Conservation (phyloP, 2,329 filamentous ascomycete genomes). For the Monosporascus sp. region DNA sequence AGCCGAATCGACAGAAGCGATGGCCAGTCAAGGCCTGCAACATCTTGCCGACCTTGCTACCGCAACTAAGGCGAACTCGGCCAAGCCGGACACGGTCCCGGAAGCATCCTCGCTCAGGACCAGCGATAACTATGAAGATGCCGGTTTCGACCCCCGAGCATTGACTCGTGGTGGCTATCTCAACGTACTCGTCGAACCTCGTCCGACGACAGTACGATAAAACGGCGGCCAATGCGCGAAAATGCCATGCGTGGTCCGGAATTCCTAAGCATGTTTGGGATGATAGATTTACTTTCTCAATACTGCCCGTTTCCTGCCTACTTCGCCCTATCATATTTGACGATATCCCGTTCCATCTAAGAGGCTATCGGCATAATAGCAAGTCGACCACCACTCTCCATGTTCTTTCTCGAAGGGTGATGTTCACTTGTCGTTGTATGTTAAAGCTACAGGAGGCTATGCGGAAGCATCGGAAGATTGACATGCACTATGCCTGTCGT, state of each 20-base stretch:
- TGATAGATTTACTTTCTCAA: too few relatives aligned
- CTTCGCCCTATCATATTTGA: too few relatives aligned
- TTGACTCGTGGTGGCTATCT: constrained; percentile 35
- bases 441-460: too few relatives aligned
- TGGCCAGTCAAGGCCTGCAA: constrained; percentile 51
- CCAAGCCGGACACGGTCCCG: constrained; percentile 17
- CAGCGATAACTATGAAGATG: constrained; percentile 33
- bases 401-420: too few relatives aligned
- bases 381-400: too few relatives aligned
- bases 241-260: neutral
- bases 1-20: constrained; percentile 30
- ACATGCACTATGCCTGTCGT: too few relatives aligned
- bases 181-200: constrained; percentile 20
- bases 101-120: constrained; percentile 16
- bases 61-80: constrained; percentile 27
- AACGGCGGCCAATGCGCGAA: neutral
- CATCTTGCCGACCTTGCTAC: constrained; percentile 54
- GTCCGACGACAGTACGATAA: constrained; percentile 12
- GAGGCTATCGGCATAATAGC: too few relatives aligned
- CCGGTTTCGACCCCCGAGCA: constrained; percentile 35
- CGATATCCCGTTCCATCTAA: too few relatives aligned
- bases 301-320: too few relatives aligned
- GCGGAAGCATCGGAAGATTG: too few relatives aligned
- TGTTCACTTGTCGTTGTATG: too few relatives aligned
- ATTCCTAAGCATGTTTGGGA: neutral